Conservation (phyloP, 2,329 filamentous ascomycete species). For the Cladophialophora exuberans region DNA sequence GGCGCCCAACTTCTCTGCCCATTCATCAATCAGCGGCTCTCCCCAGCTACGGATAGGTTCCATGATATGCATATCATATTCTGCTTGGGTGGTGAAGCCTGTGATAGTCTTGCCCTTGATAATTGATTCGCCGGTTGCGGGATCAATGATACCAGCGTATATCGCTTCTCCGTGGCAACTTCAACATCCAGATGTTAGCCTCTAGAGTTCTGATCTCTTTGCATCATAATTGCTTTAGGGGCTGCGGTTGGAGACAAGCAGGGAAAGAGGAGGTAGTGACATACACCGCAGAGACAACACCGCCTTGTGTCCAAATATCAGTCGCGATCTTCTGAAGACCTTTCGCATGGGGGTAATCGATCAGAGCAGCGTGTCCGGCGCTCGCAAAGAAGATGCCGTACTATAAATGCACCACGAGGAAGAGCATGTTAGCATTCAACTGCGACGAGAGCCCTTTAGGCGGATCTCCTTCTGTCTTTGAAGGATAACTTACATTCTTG, state of each 20-base stretch:
- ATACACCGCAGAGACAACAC: slow-evolving; percentile 47
- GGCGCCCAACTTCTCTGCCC: slow-evolving; percentile 38
- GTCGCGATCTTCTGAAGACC: slow-evolving; percentile 47
- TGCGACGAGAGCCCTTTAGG: too few relatives aligned
- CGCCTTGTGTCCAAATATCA: slow-evolving; percentile 45
- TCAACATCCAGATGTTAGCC: background rate
- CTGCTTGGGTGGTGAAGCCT: slow-evolving; percentile 46
- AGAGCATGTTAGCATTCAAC: background rate
- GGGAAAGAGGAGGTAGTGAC: background rate
- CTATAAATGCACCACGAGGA: slow-evolving; percentile 4
- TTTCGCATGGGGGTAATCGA: slow-evolving; percentile 51
- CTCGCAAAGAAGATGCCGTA: slow-evolving; percentile 49
- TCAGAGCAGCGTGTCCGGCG: slow-evolving; percentile 50
- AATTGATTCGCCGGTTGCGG: slow-evolving; percentile 39
- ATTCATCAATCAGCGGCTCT: slow-evolving; percentile 40
- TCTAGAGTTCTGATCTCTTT: background rate
- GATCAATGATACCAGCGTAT: slow-evolving; percentile 42
- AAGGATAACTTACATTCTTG: slow-evolving; percentile 9
- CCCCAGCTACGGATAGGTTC: slow-evolving; percentile 39
- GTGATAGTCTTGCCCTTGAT: slow-evolving; percentile 45
- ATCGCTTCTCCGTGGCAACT: slow-evolving; percentile 46
- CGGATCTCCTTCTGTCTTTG: too few relatives aligned
- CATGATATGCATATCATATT: slow-evolving; percentile 41
- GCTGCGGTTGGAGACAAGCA: background rate
- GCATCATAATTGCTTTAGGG: background rate